Evolutionary conservation across 75 land plant species (phyloP), one percentile per base, ranked within the genome.

Genomic region (Sequoiadendron giganteum): DNA sequence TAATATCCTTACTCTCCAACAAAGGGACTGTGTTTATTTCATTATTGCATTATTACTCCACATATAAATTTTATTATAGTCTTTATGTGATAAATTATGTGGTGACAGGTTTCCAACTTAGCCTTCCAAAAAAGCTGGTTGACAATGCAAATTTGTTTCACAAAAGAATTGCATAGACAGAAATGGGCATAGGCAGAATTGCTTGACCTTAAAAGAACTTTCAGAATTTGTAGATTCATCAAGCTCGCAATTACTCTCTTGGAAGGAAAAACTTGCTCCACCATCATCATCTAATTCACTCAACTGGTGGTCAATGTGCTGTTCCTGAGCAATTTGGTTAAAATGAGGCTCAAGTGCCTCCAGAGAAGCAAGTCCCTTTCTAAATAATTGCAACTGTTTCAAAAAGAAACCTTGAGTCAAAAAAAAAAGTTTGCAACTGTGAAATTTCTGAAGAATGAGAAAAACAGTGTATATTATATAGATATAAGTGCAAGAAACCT

Each of bases 341-440:
- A 97, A 90, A 76, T 91, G 93, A 14, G 95, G 96, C 86, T 97
- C 98, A 86, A 95, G 85, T 11, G 90, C 95, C 88, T 94, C 94
- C 5, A 97, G 91, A 75, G 93, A 91, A 81, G 93, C 90, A 39
- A 94, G 90, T 55, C 94, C 98, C 84, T 91, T 94, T 75, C 89
- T 89, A 78, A 97, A 95, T 85, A 97, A 90, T 85, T 94, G 92
- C 89, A 97, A 90, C 98, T 97, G 94, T 49, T 70, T 47, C n/a
- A 40, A 87, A 65, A 40, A 18, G 45, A 78, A 78, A 78, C 45
- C 81, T 7, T 5, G 19, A 78, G 25, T 78, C 81, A 78, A 78
- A 78, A 16, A 76, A 76, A 36, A 34, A 52, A 52, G 55, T 19
- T 21, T 65, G 70, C 28, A 78, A 40, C 40, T 78, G 78, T 75